Evolutionary conservation across 2,329 filamentous ascomycete genomes (phyloP).

Genomic region (Talaromyces funiculosus): DNA sequence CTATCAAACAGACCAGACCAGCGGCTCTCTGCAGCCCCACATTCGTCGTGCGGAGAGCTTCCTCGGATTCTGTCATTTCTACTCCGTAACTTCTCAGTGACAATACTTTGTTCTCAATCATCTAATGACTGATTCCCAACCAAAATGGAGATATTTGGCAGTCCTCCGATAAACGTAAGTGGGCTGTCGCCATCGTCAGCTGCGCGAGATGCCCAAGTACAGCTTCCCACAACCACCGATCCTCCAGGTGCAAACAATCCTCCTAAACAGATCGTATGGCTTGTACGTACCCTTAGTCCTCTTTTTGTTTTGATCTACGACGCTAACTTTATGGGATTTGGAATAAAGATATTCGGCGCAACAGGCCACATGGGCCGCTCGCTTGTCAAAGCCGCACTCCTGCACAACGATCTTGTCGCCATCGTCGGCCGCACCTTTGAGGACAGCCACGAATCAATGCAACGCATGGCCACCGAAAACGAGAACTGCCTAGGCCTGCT

Average conservation of each 20-base stretch:
- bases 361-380: conserved; percentile 96
- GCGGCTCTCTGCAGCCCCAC: background rate
- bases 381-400: conserved; percentile 73
- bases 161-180: conserved; percentile 4
- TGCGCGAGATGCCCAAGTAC: conserved; percentile 41
- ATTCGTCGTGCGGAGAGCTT: background rate
- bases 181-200: conserved; percentile 17
- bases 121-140: background rate
- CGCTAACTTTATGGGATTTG: background rate
- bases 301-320: background rate
- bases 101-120: background rate
- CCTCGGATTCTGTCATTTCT: background rate
- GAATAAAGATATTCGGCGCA: conserved; percentile 77
- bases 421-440: conserved; percentile 81
- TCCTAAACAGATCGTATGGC: conserved; percentile 75
- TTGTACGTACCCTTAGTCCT: conserved; percentile 53
- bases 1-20: background rate
- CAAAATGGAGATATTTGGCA: conserved; percentile 11
- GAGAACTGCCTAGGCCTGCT: conserved; percentile 65
- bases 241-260: conserved; percentile 68
- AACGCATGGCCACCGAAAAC: conserved; percentile 58
- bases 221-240: conserved; percentile 78
- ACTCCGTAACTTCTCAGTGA: too few relatives aligned
- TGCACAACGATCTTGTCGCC: conserved; percentile 74
- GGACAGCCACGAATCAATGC: conserved; percentile 66